Evolutionary conservation across 148 eudicot species (phyloP).

Genomic region (Dysphania ambrosioides): DNA sequence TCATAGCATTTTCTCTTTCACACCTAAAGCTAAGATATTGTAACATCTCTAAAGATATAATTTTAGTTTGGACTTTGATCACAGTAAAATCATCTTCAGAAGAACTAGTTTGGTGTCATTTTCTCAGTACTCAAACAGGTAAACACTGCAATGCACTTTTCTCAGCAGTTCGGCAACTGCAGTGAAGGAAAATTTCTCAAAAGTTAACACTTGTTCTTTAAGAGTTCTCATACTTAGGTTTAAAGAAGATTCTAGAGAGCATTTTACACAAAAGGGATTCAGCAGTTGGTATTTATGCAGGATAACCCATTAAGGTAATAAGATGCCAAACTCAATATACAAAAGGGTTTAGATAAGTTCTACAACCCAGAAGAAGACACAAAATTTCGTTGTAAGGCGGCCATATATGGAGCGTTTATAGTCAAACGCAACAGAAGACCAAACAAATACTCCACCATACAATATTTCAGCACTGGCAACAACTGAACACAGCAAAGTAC

Average conservation of each 20-base stretch:
- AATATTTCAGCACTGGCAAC: background rate
- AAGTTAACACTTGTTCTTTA: background rate
- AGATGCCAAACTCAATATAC: too few relatives aligned
- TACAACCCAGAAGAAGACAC: background rate
- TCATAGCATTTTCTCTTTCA: conserved; percentile 1
- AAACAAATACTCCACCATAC: background rate
- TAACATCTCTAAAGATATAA: too few relatives aligned
- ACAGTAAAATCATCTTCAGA: background rate
- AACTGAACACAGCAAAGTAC: background rate
- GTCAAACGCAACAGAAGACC: background rate
- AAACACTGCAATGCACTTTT: background rate
- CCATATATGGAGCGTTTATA: background rate
- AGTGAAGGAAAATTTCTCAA: background rate
- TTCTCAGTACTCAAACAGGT: background rate
- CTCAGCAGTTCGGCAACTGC: background rate
- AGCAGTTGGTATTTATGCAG: too few relatives aligned
- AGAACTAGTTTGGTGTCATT: background rate
- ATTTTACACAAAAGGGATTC: background rate
- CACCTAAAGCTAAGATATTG: background rate
- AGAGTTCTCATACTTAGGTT: background rate
- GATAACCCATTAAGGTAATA: too few relatives aligned
- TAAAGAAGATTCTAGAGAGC: background rate
- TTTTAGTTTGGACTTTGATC: background rate
- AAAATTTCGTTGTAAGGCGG: background rate
- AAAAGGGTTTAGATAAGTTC: background rate